Percentiles rank a stretch among this genome's conserved stretches.
Evolutionary conservation across 2,329 filamentous ascomycete species (phyloP).

Genomic region (Epichloe sibirici): DNA sequence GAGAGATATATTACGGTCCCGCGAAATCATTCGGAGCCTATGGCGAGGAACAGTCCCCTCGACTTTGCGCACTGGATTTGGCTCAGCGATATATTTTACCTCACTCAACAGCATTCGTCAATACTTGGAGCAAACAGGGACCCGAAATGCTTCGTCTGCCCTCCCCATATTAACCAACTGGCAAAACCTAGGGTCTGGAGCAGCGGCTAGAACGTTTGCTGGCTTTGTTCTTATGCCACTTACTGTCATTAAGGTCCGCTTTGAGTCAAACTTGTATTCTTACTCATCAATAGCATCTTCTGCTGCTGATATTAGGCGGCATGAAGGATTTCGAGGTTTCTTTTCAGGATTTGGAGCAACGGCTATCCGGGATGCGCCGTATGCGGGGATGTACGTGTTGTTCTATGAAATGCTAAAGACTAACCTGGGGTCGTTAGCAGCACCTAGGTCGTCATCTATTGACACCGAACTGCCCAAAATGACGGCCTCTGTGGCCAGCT

Average conservation of each 20-base stretch:
- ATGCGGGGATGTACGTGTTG: slow-evolving; percentile 86
- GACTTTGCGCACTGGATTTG: slow-evolving; percentile 84
- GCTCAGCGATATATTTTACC: slow-evolving; percentile 89
- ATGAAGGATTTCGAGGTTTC: slow-evolving; percentile 69
- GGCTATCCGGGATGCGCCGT: slow-evolving; percentile 86
- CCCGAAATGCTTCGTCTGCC: slow-evolving; percentile 45
- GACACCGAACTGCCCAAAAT: slow-evolving; percentile 14
- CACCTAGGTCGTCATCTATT: slow-evolving; percentile 5
- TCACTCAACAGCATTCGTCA: slow-evolving; percentile 75
- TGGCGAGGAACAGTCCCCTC: slow-evolving; percentile 92
- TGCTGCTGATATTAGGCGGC: slow-evolving; percentile 57
- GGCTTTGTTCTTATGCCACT: slow-evolving; percentile 92
- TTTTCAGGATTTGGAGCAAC: slow-evolving; percentile 93
- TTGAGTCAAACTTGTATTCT: slow-evolving; percentile 76
- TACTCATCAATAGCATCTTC: slow-evolving; percentile 69
- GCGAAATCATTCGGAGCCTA: slow-evolving; percentile 53
- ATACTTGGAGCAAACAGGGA: slow-evolving; percentile 28
- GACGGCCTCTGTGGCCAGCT: slow-evolving; percentile 30
- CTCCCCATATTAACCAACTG: slow-evolving; percentile 73
- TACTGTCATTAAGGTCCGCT: slow-evolving; percentile 92
- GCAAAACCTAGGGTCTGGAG: slow-evolving; percentile 76
- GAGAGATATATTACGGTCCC: slow-evolving; percentile 38
- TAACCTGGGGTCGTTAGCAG: slow-evolving; percentile 29
- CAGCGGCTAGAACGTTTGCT: slow-evolving; percentile 70
- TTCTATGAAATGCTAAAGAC: slow-evolving; percentile 82